Base-by-base conservation (phyloP, 2,329 filamentous ascomycete genomes). In the Fusarium succisae region DNA sequence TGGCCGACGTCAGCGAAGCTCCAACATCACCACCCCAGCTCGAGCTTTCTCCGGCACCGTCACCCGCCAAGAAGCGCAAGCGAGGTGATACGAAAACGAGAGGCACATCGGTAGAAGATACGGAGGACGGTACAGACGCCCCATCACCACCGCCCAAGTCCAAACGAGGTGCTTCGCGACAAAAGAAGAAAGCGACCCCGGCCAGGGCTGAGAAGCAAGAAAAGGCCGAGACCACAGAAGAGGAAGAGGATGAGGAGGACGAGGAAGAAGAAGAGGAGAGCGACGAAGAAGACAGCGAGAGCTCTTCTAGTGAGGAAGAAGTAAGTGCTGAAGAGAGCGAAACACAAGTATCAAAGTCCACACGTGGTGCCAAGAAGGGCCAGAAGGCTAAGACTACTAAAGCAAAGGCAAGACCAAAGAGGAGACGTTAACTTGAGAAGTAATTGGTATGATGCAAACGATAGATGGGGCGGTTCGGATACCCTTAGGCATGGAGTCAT, bases 21-120 rank as follows among this genome's bases (percentile, higher is more conserved):
- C 80, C 84, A 14, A 82, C 84, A 32, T 86, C 87, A n/a, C 86
- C 86, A 3, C 77, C 85, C 1, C 80, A 85, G 54, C 82, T 85
- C 54, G 85, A 86, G n/a, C 77, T 84, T 57, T 81, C 80, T 15
- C 80, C 80, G 13, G 75, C 77, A 37, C 78, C 79, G 20, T 78
- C 80, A 15, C 73, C 80, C 30, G 65, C 72, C n/a, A 84, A 82
- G 76, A 87, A 87, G 80, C 84, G 86, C 60, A 87, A 86, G 79
- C 83, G 86, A 41, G 81, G 81, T 26, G 81, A 81, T 26, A 81
- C 83, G 17, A 83, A 82, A 63, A 80, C 82, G 4, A 84, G 83
- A 55, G 82, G 81, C 14, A 79, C 82, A n/a, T 86, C 86, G 18
- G 84, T 85, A 10, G 86, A 87, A 17, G 87, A 87, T 62, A 87